phyloP scores from a whole-genome alignment of 495 filamentous ascomycete species.

The Penicillium silybi region DNA sequence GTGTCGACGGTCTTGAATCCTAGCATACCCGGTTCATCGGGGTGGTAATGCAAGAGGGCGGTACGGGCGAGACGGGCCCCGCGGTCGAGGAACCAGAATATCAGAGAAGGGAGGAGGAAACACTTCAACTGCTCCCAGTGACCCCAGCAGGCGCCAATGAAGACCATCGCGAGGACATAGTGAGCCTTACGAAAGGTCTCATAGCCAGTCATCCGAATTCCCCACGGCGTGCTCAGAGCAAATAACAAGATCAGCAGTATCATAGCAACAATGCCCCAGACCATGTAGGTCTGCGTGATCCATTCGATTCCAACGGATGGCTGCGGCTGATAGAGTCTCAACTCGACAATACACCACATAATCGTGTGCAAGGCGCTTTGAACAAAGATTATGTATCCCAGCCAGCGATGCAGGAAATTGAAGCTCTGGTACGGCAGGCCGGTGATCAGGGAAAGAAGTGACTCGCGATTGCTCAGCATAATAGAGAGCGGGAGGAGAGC shows the following conservation, averaged over 20 bases:
- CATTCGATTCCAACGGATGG: conserved; percentile 49
- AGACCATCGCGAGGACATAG: conserved; percentile 60
- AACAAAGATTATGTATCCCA: conserved; percentile 59
- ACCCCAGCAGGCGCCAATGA: conserved; percentile 63
- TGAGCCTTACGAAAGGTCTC: conserved; percentile 64
- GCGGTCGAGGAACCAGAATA: conserved; percentile 55
- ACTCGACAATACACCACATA: conserved; percentile 61
- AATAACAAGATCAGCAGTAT: conserved; percentile 54
- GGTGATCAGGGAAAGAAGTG: conserved; percentile 55
- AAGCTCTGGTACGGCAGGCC: conserved; percentile 66
- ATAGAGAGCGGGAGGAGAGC: conserved; percentile 62
- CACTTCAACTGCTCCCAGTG: conserved; percentile 61
- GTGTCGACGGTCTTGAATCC: conserved; percentile 47
- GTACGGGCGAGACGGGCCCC: conserved; percentile 46
- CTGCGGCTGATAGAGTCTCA: conserved; percentile 60
- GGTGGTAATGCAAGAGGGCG: conserved; percentile 48
- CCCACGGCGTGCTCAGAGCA: conserved; percentile 49
- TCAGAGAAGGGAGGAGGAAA: conserved; percentile 58
- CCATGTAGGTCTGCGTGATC: conserved; percentile 53
- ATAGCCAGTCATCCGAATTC: conserved; percentile 59
- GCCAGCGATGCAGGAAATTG: conserved; percentile 66
- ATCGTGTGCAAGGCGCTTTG: conserved; percentile 61
- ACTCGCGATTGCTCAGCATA: conserved; percentile 56
- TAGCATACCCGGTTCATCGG: conserved; percentile 27
- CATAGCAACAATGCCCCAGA: conserved; percentile 63